Conservation (phyloP, 139 green algal genomes). For the Chlorella sp. region DNA sequence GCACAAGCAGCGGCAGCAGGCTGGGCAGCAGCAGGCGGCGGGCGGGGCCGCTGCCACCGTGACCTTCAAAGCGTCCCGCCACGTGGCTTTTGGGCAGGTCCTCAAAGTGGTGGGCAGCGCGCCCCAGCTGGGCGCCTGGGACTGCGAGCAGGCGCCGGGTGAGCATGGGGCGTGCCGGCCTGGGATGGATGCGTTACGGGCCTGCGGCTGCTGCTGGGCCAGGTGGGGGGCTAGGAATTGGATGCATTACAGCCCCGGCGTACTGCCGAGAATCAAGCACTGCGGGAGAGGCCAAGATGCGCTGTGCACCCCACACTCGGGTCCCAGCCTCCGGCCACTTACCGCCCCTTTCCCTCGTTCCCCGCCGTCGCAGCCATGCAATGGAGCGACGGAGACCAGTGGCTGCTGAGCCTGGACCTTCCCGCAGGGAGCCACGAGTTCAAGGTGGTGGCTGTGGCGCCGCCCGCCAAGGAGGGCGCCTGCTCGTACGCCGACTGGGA, state of each 20-base stretch:
- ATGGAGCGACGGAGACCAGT: conserved; percentile 54
- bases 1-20: not conserved
- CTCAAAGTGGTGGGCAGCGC: conserved; percentile 46
- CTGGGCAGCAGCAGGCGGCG: not conserved
- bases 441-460: conserved; percentile 33
- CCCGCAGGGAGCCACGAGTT: conserved; percentile 47
- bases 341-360: not conserved
- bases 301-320: not conserved
- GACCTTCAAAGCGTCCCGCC: conserved; percentile 15
- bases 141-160: conserved; percentile 40
- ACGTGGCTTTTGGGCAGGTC: conserved; percentile 34
- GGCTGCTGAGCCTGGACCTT: conserved; percentile 38
- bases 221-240: not conserved
- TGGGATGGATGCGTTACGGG: no score
- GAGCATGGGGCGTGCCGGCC: not conserved
- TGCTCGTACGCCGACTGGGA: conserved; percentile 21
- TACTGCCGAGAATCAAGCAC: not conserved
- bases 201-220: not conserved
- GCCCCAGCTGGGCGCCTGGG: conserved; percentile 42
- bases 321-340: no score
- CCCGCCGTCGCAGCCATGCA: conserved; percentile 37
- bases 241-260: not conserved
- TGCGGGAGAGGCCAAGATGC: no score
- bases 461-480: not conserved
- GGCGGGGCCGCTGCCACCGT: not conserved